A percentile compares a stretch with the other conserved stretches of the same genome.
Evolutionary conservation across 345 rosid genomes (phyloP).

Genomic region (Aquilaria yunnanensis): DNA sequence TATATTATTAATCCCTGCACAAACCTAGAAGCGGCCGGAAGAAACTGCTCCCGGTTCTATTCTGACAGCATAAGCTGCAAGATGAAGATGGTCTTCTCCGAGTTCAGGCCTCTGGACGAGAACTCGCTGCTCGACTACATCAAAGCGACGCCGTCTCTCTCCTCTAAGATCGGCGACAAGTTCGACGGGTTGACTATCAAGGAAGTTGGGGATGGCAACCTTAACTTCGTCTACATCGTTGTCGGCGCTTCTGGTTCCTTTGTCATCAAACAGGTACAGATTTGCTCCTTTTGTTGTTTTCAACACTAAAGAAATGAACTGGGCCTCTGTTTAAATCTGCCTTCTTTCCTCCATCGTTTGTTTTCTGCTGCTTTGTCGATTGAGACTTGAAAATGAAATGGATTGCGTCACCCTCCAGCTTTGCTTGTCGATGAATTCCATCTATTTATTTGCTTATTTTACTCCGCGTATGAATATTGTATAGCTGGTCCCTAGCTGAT

Average conservation of each 20-base stretch:
- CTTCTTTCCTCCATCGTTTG: neutral
- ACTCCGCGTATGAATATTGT: too few relatives aligned
- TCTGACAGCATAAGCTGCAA: neutral
- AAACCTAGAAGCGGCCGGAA: too few relatives aligned
- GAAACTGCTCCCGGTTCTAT: too few relatives aligned
- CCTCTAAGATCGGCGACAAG: constrained; percentile 45
- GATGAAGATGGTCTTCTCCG: constrained; percentile 38
- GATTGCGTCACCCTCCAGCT: neutral
- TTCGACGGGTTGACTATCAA: constrained; percentile 50
- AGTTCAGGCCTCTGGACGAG: constrained; percentile 60
- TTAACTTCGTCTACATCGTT: constrained; percentile 79
- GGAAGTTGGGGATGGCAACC: constrained; percentile 96
- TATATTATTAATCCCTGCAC: too few relatives aligned
- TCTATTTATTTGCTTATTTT: neutral
- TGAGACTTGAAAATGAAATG: neutral
- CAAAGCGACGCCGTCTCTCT: constrained; percentile 57
- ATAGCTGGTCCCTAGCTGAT: too few relatives aligned
- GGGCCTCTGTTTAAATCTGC: too few relatives aligned
- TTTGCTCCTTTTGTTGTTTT: too few relatives aligned
- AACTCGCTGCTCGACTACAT: constrained; percentile 63
- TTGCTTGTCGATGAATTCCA: neutral
- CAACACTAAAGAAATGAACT: too few relatives aligned
- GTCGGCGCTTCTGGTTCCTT: constrained; percentile 59
- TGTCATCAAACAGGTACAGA: constrained; percentile 69
- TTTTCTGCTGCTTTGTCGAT: neutral